Base-by-base conservation (phyloP, 495 filamentous ascomycete species). In the Daldinia bambusicola region DNA sequence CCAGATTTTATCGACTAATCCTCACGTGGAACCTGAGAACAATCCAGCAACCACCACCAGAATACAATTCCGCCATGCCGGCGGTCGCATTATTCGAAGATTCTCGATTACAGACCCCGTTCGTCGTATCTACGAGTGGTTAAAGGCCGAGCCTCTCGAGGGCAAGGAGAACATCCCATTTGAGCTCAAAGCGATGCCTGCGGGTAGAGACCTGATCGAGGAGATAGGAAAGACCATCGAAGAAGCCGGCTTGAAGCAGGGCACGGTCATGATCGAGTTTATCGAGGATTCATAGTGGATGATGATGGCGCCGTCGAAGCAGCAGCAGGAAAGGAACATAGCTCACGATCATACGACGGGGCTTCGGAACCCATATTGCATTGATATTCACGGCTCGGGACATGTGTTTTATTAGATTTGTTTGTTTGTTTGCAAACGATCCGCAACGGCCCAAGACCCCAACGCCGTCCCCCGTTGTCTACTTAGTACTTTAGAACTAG, bases 201-300 rank as follows among this genome's bases (percentile, higher is more conserved):
- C 93, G 83, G 92, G 93, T 41, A 89, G 85, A 74, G 93, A 98
- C 70, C 76, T 99, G 62, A 92, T 97, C 52, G 90, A 92, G 5
- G 76, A 82, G 38, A 81, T 97, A 9, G 86, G 90, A 43, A 78
- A 86, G 61, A 93, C 88, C 18, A 91, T 99, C 52, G 86, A 88
- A 60, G 90, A 93, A 75, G 94, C 94, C 1, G 93, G 95, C 1
- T 77, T 99, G 69, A 94, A 92, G 81, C 95, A 95, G 72, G 93
- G 89, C 13, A 97, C 92, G 0, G 89, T 99, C 38, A 97, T 96
- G 91, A 89, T 99, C 41, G 95, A 97, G 76, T 96, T 90, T 74
- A 77, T 93, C 57, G 90, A 92, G 75, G 89, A 90, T 13, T 90
- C 55, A n/a, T 65, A 52, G 48, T 31, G 13, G 13, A 38, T 36